These are phyloP conservation scores for Globisporangium nagaii DNA, from an alignment of 352 stramenopile species.

Conservation along the genomic window DNA sequence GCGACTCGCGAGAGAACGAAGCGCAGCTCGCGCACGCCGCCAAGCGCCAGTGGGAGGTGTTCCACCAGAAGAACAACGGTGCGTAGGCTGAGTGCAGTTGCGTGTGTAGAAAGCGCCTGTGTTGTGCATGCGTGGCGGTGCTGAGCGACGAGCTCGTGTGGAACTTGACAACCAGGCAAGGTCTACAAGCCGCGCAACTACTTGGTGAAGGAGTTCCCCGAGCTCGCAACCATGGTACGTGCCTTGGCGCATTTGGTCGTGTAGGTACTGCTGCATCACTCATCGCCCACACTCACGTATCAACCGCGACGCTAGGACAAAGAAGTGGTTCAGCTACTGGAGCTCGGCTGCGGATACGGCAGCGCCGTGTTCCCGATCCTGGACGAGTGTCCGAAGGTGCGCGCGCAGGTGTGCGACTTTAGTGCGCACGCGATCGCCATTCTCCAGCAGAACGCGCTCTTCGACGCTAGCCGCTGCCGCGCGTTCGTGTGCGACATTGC, in stretches of 20 bases:
- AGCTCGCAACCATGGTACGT: conserved; percentile 37
- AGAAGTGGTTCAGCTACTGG: conserved; percentile 45
- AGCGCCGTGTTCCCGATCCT: conserved; percentile 86
- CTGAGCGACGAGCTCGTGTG: no score
- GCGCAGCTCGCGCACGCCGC: conserved; percentile 42
- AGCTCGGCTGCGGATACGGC: conserved; percentile 84
- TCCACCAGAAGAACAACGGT: conserved; percentile 78
- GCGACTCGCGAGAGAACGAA: neutral
- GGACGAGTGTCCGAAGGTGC: conserved; percentile 48
- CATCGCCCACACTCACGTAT: neutral
- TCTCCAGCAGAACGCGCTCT: conserved; percentile 43
- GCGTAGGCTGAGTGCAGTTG: neutral
- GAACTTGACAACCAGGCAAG: no score
- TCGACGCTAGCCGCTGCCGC: conserved; percentile 41
- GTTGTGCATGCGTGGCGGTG: neutral
- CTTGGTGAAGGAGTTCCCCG: conserved; percentile 73
- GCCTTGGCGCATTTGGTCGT: neutral
- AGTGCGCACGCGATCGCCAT: conserved; percentile 76
- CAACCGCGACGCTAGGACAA: conserved; percentile 16
- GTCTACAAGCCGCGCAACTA: conserved; percentile 84
- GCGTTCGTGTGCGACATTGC: conserved; percentile 75
- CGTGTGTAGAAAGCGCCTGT: neutral
- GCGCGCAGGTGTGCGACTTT: conserved; percentile 77
- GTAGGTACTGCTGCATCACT: neutral
- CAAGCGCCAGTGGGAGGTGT: conserved; percentile 70